phyloP scores from a whole-genome alignment of 1,284 basidiomycete species.

The Melampsora americana region DNA sequence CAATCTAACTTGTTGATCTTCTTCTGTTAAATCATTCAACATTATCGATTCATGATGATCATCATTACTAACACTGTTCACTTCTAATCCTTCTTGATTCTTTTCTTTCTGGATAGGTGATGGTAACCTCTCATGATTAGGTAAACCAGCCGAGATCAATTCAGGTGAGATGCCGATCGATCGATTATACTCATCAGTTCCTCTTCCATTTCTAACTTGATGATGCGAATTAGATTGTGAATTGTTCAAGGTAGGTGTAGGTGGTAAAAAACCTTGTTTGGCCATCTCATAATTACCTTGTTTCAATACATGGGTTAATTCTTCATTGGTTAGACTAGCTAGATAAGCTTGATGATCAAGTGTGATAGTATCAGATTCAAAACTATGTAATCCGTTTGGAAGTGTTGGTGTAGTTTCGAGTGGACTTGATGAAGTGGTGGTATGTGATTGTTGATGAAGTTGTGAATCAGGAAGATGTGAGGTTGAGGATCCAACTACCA shows the following conservation, averaged over 20 bases:
- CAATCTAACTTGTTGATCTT: conserved; percentile 27
- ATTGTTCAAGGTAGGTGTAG: conserved; percentile 1
- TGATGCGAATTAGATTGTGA: background rate
- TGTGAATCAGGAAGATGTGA: background rate
- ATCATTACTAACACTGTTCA: background rate
- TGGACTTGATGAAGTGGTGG: background rate
- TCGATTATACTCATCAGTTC: background rate
- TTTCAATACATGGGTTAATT: conserved; percentile 23
- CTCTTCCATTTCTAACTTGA: background rate
- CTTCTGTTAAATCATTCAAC: conserved; percentile 24
- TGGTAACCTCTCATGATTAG: too few relatives aligned
- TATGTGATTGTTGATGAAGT: background rate
- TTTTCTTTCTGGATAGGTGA: background rate
- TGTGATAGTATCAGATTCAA: conserved; percentile 7
- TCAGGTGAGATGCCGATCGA: conserved; percentile 30
- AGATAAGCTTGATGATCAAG: conserved; percentile 42
- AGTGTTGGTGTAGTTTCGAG: background rate
- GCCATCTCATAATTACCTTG: conserved; percentile 21
- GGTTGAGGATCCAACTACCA: background rate
- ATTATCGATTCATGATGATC: too few relatives aligned
- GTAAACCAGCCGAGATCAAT: conserved; percentile 23
- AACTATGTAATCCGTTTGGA: background rate
- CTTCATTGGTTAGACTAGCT: conserved; percentile 28
- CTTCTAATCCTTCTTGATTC: background rate
- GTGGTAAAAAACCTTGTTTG: conserved; percentile 28